These are phyloP conservation scores for Cytospora piceicola DNA, from an alignment of 2,329 filamentous ascomycete genomes.

Conservation along the genomic window DNA sequence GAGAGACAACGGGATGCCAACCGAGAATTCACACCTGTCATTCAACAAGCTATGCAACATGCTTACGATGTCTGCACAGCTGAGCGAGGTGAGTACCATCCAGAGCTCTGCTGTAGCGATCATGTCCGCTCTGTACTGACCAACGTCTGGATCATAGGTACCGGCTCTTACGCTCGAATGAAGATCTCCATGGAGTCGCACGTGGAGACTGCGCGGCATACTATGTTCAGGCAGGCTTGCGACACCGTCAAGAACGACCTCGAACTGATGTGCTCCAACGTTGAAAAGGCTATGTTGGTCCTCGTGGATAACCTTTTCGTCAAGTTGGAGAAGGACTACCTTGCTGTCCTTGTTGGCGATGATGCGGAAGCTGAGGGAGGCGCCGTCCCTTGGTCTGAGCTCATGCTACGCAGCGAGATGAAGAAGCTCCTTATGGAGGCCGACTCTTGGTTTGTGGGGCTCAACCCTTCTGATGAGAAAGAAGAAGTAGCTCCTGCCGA, in stretches of 20 bases:
- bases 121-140: slow-evolving; percentile 17
- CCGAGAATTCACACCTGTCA: slow-evolving; percentile 55
- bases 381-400: background rate
- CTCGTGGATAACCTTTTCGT: background rate
- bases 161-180: slow-evolving; percentile 55
- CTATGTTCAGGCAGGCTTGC: slow-evolving; percentile 55
- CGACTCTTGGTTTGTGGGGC: slow-evolving; percentile 1
- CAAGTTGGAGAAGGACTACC: slow-evolving; percentile 13
- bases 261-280: slow-evolving; percentile 38
- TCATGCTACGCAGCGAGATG: background rate
- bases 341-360: background rate
- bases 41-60: slow-evolving; percentile 48
- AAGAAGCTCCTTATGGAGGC: background rate
- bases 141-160: slow-evolving; percentile 34
- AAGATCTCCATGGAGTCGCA: slow-evolving; percentile 52
- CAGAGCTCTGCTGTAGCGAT: background rate
- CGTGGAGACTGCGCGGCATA: slow-evolving; percentile 43
- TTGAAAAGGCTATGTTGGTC: background rate
- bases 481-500: background rate
- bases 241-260: slow-evolving; percentile 47
- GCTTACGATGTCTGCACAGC: slow-evolving; percentile 50
- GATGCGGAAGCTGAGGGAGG: background rate
- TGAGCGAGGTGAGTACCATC: slow-evolving; percentile 44
- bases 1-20: slow-evolving; percentile 55
- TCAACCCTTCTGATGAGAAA: background rate